phyloP scores from a whole-genome alignment of 2,329 filamentous ascomycete genomes.

The Nemania diffusa region DNA sequence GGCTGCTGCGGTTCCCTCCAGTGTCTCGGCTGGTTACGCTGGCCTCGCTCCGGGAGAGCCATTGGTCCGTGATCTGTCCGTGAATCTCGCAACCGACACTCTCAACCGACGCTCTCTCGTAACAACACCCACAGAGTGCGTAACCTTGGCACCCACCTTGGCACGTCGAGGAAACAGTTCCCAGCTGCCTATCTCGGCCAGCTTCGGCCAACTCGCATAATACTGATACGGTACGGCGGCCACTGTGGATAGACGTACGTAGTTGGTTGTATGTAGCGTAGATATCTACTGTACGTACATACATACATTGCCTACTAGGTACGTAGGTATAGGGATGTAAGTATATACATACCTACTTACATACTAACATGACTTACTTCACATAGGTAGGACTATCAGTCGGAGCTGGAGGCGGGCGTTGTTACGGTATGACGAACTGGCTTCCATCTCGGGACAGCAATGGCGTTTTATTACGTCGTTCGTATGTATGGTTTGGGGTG shows the following conservation, averaged over 20 bases:
- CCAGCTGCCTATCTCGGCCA: slow-evolving; percentile 37
- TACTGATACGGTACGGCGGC: slow-evolving; percentile 24
- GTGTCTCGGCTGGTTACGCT: slow-evolving; percentile 31
- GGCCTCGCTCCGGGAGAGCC: slow-evolving; percentile 3
- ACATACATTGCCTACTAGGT: background rate
- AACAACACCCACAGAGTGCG: slow-evolving; percentile 30
- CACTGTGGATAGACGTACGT: slow-evolving; percentile 9
- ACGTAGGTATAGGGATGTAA: background rate
- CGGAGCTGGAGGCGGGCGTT: background rate
- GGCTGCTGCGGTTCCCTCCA: slow-evolving; percentile 16
- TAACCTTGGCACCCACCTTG: slow-evolving; percentile 33
- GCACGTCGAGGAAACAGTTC: slow-evolving; percentile 19
- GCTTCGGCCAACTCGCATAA: slow-evolving; percentile 32
- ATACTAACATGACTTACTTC: too few species aligned
- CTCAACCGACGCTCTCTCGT: slow-evolving; percentile 31
- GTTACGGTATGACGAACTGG: slow-evolving; percentile 1
- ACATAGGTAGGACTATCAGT: too few species aligned
- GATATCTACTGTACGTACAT: background rate
- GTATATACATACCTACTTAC: too few species aligned
- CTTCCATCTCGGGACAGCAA: background rate
- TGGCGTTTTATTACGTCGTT: slow-evolving; percentile 14
- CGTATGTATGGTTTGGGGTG: too few species aligned
- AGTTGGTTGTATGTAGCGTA: background rate
- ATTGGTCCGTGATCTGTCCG: slow-evolving; percentile 24
- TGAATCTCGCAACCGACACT: too few species aligned